A percentile compares a stretch with the other conserved stretches of the same genome.
These are phyloP conservation scores for Hymenochaete sp. DNA, from an alignment of 1,284 basidiomycete genomes.

Conservation along the genomic window DNA sequence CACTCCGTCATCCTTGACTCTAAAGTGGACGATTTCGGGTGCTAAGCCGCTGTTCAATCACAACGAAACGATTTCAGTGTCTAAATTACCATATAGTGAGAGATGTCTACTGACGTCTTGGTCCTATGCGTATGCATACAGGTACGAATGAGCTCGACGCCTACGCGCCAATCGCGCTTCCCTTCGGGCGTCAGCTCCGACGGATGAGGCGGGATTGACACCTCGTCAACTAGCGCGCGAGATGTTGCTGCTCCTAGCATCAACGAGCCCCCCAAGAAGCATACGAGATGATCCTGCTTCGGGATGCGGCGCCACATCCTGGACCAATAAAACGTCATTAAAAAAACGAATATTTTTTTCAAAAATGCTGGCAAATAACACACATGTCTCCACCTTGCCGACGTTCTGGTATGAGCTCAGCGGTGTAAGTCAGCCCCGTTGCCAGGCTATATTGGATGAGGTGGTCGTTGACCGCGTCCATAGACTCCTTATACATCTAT, in stretches of 20 bases:
- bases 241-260: constrained; percentile 82
- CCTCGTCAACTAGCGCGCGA: constrained; percentile 37
- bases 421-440: constrained; percentile 65
- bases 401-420: constrained; percentile 65
- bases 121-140: constrained; percentile 87
- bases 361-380: constrained; percentile 21
- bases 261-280: constrained; percentile 88
- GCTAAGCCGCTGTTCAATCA: constrained; percentile 53
- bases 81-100: constrained; percentile 4
- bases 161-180: constrained; percentile 74
- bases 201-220: constrained; percentile 54
- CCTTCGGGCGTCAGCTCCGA: constrained; percentile 48
- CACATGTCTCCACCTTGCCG: constrained; percentile 40
- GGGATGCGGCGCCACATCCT: constrained; percentile 66
- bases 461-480: constrained; percentile 72
- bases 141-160: constrained; percentile 75
- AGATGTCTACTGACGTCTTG: constrained; percentile 51
- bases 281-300: constrained; percentile 95
- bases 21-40: constrained; percentile 79
- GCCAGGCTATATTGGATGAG: constrained; percentile 59
- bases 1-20: constrained; percentile 45
- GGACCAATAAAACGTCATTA: not conserved
- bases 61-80: not conserved
- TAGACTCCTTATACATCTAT: constrained; percentile 82
- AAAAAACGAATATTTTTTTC: constrained; percentile 15